A percentile compares a stretch with the other conserved stretches of the same genome.
Evolutionary conservation across 192 early-diverging fungal genomes (phyloP).

Genomic region (Linnemannia zychae): DNA sequence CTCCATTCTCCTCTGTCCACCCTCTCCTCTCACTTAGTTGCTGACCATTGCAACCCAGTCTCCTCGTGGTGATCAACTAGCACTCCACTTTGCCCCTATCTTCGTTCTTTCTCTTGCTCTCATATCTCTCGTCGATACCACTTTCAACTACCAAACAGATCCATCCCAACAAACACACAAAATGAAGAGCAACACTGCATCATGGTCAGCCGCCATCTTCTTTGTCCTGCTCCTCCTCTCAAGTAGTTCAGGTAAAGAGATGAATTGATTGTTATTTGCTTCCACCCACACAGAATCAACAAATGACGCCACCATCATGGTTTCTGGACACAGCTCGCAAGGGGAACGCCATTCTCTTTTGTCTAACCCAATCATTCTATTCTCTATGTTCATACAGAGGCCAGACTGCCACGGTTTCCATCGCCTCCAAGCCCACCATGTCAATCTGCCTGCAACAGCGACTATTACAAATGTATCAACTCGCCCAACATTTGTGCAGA

Average conservation of each 20-base stretch:
- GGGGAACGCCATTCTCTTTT: no score
- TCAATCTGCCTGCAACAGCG: constrained; percentile 32
- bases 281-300: no score
- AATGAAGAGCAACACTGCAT: constrained; percentile 1
- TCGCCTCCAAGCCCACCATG: constrained; percentile 22
- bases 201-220: background rate
- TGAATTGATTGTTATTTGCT: no score
- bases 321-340: no score
- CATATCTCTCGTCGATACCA: background rate
- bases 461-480: constrained; percentile 46
- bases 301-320: no score
- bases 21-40: no score
- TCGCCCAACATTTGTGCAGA: background rate
- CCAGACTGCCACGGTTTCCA: background rate
- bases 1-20: no score
- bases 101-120: background rate
- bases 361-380: no score
- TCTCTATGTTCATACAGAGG: background rate
- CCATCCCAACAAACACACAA: background rate
- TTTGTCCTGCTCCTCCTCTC: constrained; percentile 6
- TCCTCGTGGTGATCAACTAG: no score
- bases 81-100: no score
- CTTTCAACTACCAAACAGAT: background rate
- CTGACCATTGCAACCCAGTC: no score
- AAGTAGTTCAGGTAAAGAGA: constrained; percentile 8